Evolutionary conservation across 768 basidiomycete genomes (phyloP).

Genomic region (Serendipita indica): DNA sequence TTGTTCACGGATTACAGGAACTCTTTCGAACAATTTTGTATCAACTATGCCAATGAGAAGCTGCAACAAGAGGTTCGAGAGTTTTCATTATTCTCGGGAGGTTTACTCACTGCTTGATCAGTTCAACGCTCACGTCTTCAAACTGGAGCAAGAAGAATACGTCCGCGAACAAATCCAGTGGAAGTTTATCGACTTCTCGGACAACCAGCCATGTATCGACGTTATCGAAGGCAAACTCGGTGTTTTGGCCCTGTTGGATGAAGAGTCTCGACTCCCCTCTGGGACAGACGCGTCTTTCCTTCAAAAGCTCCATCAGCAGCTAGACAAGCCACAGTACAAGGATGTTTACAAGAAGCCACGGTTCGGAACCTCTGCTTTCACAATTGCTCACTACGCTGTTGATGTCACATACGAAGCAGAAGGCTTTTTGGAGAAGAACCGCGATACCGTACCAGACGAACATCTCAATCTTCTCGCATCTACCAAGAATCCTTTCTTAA

Average conservation of each 20-base stretch:
- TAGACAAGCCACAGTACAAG: slow-evolving; percentile 72
- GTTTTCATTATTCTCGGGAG: background rate
- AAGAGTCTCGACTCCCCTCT: slow-evolving; percentile 90
- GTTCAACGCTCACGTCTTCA: slow-evolving; percentile 99
- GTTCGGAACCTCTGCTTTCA: slow-evolving; percentile 96
- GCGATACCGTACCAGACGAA: slow-evolving; percentile 97
- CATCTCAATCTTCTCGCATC: slow-evolving; percentile 77
- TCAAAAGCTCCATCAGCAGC: slow-evolving; percentile 78
- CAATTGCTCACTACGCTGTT: slow-evolving; percentile 92
- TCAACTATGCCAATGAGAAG: slow-evolving; percentile 98
- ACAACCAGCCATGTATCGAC: slow-evolving; percentile 98
- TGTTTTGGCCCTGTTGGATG: slow-evolving; percentile 85
- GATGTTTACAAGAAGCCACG: slow-evolving; percentile 93
- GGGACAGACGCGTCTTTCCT: slow-evolving; percentile 88
- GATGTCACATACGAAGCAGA: slow-evolving; percentile 98
- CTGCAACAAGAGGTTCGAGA: slow-evolving; percentile 83
- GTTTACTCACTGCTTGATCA: slow-evolving; percentile 23
- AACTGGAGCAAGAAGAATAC: slow-evolving; percentile 98
- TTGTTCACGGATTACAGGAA: slow-evolving; percentile 9
- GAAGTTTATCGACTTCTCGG: slow-evolving; percentile 99
- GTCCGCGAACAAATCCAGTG: slow-evolving; percentile 97
- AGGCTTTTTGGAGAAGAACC: slow-evolving; percentile 96
- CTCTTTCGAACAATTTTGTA: slow-evolving; percentile 87
- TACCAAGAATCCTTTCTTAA: slow-evolving; percentile 85
- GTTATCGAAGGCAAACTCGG: slow-evolving; percentile 96